Conservation (phyloP, 805 yeast species). For the Lipomyces orientalis region DNA sequence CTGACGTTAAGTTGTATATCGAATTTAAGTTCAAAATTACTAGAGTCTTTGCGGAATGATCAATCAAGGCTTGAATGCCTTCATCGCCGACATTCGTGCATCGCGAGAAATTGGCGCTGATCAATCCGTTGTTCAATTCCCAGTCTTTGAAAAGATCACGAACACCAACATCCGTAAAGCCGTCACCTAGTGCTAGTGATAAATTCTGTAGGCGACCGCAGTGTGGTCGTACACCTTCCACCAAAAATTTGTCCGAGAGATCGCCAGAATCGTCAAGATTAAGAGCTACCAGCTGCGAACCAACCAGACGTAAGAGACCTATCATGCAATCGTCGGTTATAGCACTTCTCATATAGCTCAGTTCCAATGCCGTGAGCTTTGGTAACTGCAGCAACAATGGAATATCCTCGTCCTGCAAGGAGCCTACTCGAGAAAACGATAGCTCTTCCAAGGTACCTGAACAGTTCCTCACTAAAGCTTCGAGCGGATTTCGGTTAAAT, state of each 20-base stretch:
- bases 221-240: conserved; percentile 64
- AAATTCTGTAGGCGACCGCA: conserved; percentile 62
- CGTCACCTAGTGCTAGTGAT: conserved; percentile 64
- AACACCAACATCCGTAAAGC: conserved; percentile 72
- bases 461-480: conserved; percentile 65
- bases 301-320: conserved; percentile 57
- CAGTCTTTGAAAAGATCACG: conserved; percentile 63
- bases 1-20: conserved; percentile 59
- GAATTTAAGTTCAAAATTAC: conserved; percentile 78
- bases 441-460: conserved; percentile 56
- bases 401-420: conserved; percentile 65
- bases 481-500: conserved; percentile 69
- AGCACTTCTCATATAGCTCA: conserved; percentile 65
- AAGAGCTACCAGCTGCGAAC: conserved; percentile 63
- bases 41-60: conserved; percentile 68
- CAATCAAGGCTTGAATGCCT: conserved; percentile 62
- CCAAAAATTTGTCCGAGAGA: conserved; percentile 63
- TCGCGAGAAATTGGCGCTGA: conserved; percentile 64
- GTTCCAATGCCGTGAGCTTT: conserved; percentile 54
- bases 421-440: conserved; percentile 72
- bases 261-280: conserved; percentile 74
- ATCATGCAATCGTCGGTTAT: conserved; percentile 52
- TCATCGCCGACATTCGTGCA: conserved; percentile 69
- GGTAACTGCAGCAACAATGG: conserved; percentile 62
- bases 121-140: conserved; percentile 58